Evolutionary conservation across 148 eudicot species (phyloP), one percentile per base, ranked within the genome.

Genomic region (Camellia japonica): DNA sequence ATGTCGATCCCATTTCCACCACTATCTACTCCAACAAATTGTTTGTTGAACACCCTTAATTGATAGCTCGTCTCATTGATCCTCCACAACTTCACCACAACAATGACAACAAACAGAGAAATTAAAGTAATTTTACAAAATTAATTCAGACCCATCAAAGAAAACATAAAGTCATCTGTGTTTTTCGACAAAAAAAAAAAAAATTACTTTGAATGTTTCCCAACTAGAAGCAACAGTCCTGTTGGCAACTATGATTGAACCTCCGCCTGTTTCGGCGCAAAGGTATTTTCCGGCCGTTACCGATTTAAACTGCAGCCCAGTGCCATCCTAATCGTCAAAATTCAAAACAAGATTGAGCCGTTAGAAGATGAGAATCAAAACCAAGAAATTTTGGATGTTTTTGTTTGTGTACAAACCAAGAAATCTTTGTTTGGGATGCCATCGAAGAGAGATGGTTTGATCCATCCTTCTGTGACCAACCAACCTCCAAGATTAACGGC

Each of bases 391-490:
- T 23, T 23, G 30, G 30, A 23, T 23, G 30, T 23, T 23, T 23
- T 23, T 23, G 30, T 44, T n/a, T 41, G 7, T 23, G 30, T 43
- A 65, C 77, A 12, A 20, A 93, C 97, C 94, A 90, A 64, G 47
- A 91, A 81, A 66, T 91, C 93, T 71, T 81, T 85, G 82, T 93
- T 91, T 61, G 90, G 90, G 75, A 93, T 93, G 83, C 83, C 92
- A 68, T 87, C 88, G 19, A 93, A 93, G 60, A 91, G 94, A 78
- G 88, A 79, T 58, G 97, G 97, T 7, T 87, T 69, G 47, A 93
- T 93, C 94, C 94, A 93, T 18, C 90, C 97, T 86, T 93, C 97
- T 5, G 91, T 86, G 7, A 91, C 89, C 12, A 93, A 91, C 97
- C 94, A 93, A 5, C 91, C 94, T 43, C 97, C 97, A 16, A 93